Evolutionary conservation across 331 rosid species (phyloP), one percentile per base, ranked within the genome.

Genomic region (Quercus lobata): DNA sequence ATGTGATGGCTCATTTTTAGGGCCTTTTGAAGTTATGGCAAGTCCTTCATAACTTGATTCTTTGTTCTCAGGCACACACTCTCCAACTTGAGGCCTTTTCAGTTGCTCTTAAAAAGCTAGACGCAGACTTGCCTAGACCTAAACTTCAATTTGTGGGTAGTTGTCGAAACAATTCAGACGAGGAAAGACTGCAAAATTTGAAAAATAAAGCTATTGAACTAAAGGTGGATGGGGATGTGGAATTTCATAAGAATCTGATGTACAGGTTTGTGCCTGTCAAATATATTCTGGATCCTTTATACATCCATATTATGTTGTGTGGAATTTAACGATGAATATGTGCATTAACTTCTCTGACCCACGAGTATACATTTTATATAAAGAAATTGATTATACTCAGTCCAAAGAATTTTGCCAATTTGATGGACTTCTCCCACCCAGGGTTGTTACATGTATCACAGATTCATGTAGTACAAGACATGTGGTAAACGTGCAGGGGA

Each of bases 31-130:
- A 65, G 19, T 78, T 52, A 54, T 29, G n/a, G 69, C 74, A 52
- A 86, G 56, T 86, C 44, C 61, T 63, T 86, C 41, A 41, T 72
- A 71, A 78, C 80, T 81, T 86, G 79, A 66, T 74, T 69, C 46
- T 63, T 82, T 73, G 16, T 34, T 79, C 49, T 80, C 83, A 95
- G 99, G 99, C 99, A 19, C 99, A 95, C 80, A 70, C 77, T 76
- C 96, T 95, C 81, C 98, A 94, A 83, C 97, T 94, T 76, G 99
- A 95, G 84, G 96, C 98, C 15, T 93, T 95, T 83, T 85, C 99
- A 52, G 79, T 79, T 78, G 98, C 94, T 54, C 69, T 90, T 78
- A 86, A 88, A 54, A 92, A 83, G 74, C 81, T 94, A 74, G 92
- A 87, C 69, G 80, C 85, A 70, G 77, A 71, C 80, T 73, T 84